Evolutionary conservation across 768 basidiomycete species (phyloP).

Genomic region (Lactarius trivialis): DNA sequence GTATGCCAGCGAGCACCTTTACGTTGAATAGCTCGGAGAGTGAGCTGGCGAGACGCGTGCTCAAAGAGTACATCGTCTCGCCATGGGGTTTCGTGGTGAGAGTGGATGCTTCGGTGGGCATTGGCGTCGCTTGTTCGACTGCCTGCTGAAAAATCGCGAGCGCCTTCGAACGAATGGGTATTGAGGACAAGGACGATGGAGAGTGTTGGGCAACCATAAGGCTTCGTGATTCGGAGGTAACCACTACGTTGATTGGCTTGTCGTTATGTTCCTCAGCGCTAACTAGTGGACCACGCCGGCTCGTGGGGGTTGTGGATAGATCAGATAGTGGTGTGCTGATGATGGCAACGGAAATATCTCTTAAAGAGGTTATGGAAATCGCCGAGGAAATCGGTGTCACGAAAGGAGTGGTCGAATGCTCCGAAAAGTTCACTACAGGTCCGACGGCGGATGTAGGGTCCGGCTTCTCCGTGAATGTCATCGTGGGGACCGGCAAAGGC

Average conservation of each 20-base stretch:
- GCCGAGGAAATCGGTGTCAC: conserved; percentile 16
- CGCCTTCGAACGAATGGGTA: conserved; percentile 18
- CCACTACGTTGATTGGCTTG: not conserved
- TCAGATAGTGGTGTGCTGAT: conserved; percentile 10
- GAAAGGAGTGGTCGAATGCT: conserved; percentile 2
- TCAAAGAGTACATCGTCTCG: conserved; percentile 30
- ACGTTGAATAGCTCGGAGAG: conserved; percentile 46
- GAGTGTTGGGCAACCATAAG: conserved; percentile 11
- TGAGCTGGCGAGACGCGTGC: conserved; percentile 39
- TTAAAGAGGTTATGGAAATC: conserved; percentile 14
- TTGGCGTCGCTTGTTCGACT: not conserved
- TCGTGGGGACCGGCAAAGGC: conserved; percentile 32
- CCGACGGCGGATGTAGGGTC: conserved; percentile 1
- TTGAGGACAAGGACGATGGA: conserved; percentile 16
- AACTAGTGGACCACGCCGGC: not conserved
- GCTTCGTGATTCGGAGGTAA: conserved; percentile 2
- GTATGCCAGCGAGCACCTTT: conserved; percentile 34
- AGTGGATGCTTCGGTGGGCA: conserved; percentile 2
- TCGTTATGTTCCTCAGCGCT: conserved; percentile 1
- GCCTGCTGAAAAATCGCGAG: conserved; percentile 14
- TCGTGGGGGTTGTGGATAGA: conserved; percentile 13
- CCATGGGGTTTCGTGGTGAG: not conserved
- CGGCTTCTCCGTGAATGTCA: conserved; percentile 26
- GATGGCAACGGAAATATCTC: conserved; percentile 16
- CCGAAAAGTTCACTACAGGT: conserved; percentile 20